A percentile compares a stretch with the other conserved stretches of the same genome.
Evolutionary conservation across 257 asterid genomes (phyloP).

Genomic region (Solanum piurae): DNA sequence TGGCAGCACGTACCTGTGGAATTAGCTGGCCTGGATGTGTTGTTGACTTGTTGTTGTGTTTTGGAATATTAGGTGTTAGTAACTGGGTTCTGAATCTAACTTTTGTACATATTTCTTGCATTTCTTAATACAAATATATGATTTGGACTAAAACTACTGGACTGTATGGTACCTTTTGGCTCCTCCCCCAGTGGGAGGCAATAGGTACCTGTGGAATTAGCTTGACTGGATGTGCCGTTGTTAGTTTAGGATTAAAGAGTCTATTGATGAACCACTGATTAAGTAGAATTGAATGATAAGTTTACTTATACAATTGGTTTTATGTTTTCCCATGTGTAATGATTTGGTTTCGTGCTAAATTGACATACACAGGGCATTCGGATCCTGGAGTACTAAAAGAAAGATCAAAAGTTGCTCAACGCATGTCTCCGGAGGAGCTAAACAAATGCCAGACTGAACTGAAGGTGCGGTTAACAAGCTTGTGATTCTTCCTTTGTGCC

Average conservation of each 20-base stretch:
- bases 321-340: background rate
- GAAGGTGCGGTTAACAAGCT: conserved; percentile 26
- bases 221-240: background rate
- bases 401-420: conserved; percentile 39
- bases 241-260: background rate
- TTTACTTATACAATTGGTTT: background rate
- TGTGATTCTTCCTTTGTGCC: background rate
- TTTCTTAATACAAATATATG: background rate
- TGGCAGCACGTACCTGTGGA: background rate
- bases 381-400: conserved; percentile 74
- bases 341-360: background rate
- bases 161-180: background rate
- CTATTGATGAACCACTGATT: background rate
- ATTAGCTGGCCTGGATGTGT: background rate
- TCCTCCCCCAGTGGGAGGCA: background rate
- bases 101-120: background rate
- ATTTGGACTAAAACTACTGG: background rate
- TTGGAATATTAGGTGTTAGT: background rate
- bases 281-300: background rate
- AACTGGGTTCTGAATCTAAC: background rate
- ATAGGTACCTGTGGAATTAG: background rate
- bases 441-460: conserved; percentile 55
- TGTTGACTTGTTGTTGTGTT: too few relatives aligned
- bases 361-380: conserved; percentile 48
- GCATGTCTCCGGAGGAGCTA: conserved; percentile 52